A percentile compares a stretch with the other conserved stretches of the same genome.
Conservation (phyloP, 192 early-diverging fungal species). For the Obelidium mucronatum region DNA sequence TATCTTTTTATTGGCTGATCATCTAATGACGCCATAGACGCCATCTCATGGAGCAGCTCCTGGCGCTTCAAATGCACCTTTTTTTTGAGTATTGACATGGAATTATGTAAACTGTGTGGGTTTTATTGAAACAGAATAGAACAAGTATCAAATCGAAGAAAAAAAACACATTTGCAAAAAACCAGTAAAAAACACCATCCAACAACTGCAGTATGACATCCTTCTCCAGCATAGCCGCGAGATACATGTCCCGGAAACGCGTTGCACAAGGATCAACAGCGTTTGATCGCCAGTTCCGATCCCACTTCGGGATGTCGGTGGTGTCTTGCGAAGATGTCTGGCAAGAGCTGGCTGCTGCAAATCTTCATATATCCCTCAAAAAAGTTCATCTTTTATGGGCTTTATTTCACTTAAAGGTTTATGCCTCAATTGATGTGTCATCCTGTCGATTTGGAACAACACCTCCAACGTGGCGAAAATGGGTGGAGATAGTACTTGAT, state of each 20-base stretch:
- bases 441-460: not conserved
- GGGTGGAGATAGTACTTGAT: not conserved
- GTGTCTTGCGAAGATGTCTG: slow-evolving; percentile 1
- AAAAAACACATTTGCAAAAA: too few species aligned
- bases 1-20: too few species aligned
- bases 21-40: too few species aligned
- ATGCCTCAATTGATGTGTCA: not conserved
- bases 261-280: not conserved
- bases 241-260: not conserved
- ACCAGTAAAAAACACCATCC: not conserved
- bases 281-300: not conserved
- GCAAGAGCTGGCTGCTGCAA: not conserved
- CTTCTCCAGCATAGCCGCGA: not conserved
- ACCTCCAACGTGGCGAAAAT: not conserved
- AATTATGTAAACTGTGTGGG: too few species aligned
- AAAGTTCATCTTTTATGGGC: slow-evolving; percentile 2
- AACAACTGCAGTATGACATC: not conserved
- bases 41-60: too few species aligned
- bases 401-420: not conserved
- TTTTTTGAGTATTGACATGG: too few species aligned
- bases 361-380: not conserved
- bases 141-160: too few species aligned
- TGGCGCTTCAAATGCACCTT: too few species aligned
- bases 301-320: slow-evolving; percentile 1
- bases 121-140: too few species aligned